These are phyloP conservation scores for Atalantia buxifolia DNA, from an alignment of 345 rosid genomes.

Conservation along the genomic window DNA sequence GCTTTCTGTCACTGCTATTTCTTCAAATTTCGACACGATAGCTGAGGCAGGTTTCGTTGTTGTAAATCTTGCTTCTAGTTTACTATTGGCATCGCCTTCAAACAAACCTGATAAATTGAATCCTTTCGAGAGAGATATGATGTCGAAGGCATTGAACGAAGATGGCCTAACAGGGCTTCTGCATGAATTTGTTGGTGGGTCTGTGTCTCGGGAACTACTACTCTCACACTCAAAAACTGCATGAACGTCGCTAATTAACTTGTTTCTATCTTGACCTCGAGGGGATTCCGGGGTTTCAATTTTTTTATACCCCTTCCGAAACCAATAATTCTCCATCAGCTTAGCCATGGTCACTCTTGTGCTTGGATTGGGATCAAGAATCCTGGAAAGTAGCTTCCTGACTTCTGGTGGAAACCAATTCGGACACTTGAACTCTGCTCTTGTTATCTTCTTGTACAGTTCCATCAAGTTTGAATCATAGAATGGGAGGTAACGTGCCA, in stretches of 20 bases:
- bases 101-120: conserved; percentile 76
- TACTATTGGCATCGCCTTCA: conserved; percentile 38
- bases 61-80: conserved; percentile 47
- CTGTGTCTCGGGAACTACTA: background rate
- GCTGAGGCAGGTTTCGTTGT: conserved; percentile 50
- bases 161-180: conserved; percentile 32
- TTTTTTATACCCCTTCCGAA: conserved; percentile 55
- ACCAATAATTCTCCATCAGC: conserved; percentile 67
- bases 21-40: conserved; percentile 68
- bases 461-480: conserved; percentile 61
- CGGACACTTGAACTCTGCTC: conserved; percentile 72
- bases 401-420: conserved; percentile 71
- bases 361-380: conserved; percentile 64
- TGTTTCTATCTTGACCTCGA: conserved; percentile 19
- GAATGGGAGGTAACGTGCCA: conserved; percentile 83
- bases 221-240: conserved; percentile 32
- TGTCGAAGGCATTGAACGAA: conserved; percentile 70
- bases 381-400: conserved; percentile 58
- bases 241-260: conserved; percentile 37
- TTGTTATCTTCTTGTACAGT: conserved; percentile 60
- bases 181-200: background rate
- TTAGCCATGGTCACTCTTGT: conserved; percentile 55
- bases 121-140: conserved; percentile 76
- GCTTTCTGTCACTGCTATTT: conserved; percentile 58
- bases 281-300: conserved; percentile 42